These are phyloP conservation scores for Ophiostoma tasmaniense DNA, from an alignment of 2,329 filamentous ascomycete genomes.

Conservation along the genomic window DNA sequence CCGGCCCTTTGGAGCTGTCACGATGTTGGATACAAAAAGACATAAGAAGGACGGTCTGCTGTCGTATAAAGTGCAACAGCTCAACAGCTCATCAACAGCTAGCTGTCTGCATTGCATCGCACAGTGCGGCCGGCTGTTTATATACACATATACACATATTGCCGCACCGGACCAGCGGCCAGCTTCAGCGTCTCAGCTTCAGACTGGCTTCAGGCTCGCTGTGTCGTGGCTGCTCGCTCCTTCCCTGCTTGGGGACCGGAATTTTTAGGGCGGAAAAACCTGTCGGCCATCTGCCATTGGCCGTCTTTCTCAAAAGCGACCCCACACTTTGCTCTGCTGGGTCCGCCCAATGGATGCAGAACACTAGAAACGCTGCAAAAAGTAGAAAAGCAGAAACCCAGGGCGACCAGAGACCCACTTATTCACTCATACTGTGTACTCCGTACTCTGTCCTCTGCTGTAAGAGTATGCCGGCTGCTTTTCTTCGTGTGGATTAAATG, in stretches of 20 bases:
- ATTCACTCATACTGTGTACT: not conserved
- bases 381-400: slow-evolving; percentile 2
- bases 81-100: not conserved
- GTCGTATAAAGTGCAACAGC: not conserved
- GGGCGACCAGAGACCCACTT: not conserved
- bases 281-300: slow-evolving; percentile 20
- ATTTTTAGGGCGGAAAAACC: slow-evolving; percentile 23
- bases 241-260: slow-evolving; percentile 16
- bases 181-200: not conserved
- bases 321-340: slow-evolving; percentile 16
- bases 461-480: not conserved
- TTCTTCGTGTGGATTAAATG: slow-evolving; percentile 2
- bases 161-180: not conserved
- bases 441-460: not conserved
- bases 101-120: not conserved
- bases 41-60: not conserved
- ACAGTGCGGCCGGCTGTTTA: not conserved
- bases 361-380: not conserved
- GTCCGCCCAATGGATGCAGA: slow-evolving; percentile 7
- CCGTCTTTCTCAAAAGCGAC: not conserved
- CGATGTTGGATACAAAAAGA: not conserved
- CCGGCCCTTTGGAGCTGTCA: not conserved
- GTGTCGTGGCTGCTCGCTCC: slow-evolving; percentile 10
- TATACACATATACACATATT: not conserved
- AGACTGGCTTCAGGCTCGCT: not conserved